phyloP scores from a whole-genome alignment of 139 green algal species.

The Auxenochlorella pyrenoidosa region DNA sequence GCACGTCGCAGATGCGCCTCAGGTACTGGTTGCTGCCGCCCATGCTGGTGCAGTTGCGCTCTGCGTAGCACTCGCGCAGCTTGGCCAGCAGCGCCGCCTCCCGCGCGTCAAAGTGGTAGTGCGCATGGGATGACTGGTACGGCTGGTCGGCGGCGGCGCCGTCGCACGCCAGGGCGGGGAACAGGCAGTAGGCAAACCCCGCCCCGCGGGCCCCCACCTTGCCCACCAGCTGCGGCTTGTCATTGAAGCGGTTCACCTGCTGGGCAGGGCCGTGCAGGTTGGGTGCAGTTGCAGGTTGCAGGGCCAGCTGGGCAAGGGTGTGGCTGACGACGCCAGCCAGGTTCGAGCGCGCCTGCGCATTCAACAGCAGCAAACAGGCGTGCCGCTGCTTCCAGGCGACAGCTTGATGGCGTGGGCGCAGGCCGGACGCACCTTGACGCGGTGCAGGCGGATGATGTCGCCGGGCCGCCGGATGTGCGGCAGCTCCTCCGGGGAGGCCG shows the following conservation, averaged over 20 bases:
- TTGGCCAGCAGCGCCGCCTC: conserved; percentile 28
- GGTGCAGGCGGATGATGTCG: conserved; percentile 61
- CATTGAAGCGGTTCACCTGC: conserved; percentile 42
- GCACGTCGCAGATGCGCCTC: conserved; percentile 40
- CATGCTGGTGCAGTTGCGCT: not conserved
- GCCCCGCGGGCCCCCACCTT: conserved; percentile 21
- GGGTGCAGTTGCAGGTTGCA: no score
- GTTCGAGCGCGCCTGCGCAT: no score
- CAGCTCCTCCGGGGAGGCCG: conserved; percentile 17
- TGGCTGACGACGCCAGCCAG: no score
- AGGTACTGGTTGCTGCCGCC: conserved; percentile 37
- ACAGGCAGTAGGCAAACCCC: conserved; percentile 46
- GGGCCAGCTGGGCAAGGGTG: not conserved
- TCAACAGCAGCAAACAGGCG: no score
- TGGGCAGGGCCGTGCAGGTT: not conserved
- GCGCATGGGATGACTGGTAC: conserved; percentile 44
- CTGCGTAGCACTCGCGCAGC: conserved; percentile 20
- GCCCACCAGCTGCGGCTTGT: conserved; percentile 46
- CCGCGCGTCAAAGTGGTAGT: conserved; percentile 31
- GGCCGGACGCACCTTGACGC: conserved; percentile 26
- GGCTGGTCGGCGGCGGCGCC: conserved; percentile 14
- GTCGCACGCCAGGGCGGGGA: not conserved
- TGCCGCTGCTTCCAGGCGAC: not conserved
- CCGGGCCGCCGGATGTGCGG: conserved; percentile 31
- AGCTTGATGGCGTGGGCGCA: not conserved